These are phyloP conservation scores for Penicillium diatomitis DNA, from an alignment of 495 filamentous ascomycete genomes.

Conservation along the genomic window DNA sequence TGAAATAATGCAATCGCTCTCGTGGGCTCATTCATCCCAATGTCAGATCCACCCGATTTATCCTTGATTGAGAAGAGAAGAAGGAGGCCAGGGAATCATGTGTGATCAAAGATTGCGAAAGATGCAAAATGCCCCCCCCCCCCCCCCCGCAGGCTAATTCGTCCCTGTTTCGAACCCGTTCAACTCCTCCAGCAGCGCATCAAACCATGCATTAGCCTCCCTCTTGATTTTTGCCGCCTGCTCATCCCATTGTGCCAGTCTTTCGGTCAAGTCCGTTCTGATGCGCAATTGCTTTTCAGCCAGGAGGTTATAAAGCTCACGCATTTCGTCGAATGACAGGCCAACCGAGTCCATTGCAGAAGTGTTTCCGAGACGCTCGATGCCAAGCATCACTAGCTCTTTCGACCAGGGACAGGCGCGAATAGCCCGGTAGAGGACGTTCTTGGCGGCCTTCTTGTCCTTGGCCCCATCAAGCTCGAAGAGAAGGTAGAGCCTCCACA, in stretches of 20 bases:
- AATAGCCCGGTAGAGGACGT: constrained; percentile 38
- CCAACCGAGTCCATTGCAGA: constrained; percentile 1
- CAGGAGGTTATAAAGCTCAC: constrained; percentile 1
- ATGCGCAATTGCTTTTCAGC: constrained; percentile 7
- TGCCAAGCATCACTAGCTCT: constrained; percentile 54
- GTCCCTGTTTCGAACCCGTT: background rate
- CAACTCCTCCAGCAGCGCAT: background rate
- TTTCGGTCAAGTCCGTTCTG: constrained; percentile 1
- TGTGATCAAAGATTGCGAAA: too few relatives aligned
- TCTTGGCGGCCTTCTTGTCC: constrained; percentile 37
- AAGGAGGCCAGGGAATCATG: too few relatives aligned
- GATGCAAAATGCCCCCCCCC: too few relatives aligned
- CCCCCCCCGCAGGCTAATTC: background rate
- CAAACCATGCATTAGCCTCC: background rate
- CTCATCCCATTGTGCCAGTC: background rate
- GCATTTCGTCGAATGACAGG: constrained; percentile 5
- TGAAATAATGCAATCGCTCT: too few relatives aligned
- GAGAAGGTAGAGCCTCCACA: constrained; percentile 63
- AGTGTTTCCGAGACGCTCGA: constrained; percentile 39
- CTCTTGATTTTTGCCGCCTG: background rate
- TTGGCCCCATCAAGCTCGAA: constrained; percentile 35
- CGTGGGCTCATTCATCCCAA: too few relatives aligned
- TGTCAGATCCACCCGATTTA: too few relatives aligned
- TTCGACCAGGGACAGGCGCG: constrained; percentile 70
- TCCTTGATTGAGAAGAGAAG: too few relatives aligned